These are phyloP conservation scores for Solanum chaucha DNA, from an alignment of 257 asterid species.

Conservation along the genomic window DNA sequence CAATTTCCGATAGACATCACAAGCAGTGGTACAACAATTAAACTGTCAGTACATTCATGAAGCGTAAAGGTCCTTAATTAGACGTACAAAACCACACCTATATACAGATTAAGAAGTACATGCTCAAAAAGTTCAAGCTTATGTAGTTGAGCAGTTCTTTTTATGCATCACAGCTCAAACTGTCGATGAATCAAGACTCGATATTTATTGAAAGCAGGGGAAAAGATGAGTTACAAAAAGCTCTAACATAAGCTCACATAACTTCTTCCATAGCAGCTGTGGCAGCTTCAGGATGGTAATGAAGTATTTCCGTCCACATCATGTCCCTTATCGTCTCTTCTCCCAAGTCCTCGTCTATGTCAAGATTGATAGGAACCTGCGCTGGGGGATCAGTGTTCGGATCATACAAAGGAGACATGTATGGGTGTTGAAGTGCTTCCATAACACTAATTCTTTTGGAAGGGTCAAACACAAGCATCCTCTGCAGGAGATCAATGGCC, in stretches of 20 bases:
- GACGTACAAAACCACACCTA: constrained; percentile 10
- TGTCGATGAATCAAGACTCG: constrained; percentile 3
- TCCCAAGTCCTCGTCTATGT: constrained; percentile 43
- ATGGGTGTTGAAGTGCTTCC: constrained; percentile 54
- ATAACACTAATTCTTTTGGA: constrained; percentile 51
- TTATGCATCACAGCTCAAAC: constrained; percentile 12
- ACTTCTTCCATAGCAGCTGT: constrained; percentile 2
- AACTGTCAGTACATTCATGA: background rate
- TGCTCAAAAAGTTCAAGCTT: background rate
- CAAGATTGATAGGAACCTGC: constrained; percentile 35
- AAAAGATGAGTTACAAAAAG: background rate
- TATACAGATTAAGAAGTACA: constrained; percentile 12
- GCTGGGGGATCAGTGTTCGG: constrained; percentile 39
- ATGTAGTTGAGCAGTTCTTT: background rate
- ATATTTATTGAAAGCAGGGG: constrained; percentile 8
- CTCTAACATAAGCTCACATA: background rate
- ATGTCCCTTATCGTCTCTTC: constrained; percentile 41
- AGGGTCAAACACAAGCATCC: constrained; percentile 60
- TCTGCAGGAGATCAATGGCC: constrained; percentile 46
- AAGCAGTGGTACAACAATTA: background rate
- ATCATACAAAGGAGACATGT: constrained; percentile 43
- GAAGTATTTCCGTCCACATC: constrained; percentile 53
- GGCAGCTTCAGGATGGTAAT: constrained; percentile 45
- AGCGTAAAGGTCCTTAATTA: background rate
- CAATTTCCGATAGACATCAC: background rate